These are phyloP conservation scores for Rhizomucor miehei DNA, from an alignment of 371 early-diverging fungal genomes.

Conservation along the genomic window DNA sequence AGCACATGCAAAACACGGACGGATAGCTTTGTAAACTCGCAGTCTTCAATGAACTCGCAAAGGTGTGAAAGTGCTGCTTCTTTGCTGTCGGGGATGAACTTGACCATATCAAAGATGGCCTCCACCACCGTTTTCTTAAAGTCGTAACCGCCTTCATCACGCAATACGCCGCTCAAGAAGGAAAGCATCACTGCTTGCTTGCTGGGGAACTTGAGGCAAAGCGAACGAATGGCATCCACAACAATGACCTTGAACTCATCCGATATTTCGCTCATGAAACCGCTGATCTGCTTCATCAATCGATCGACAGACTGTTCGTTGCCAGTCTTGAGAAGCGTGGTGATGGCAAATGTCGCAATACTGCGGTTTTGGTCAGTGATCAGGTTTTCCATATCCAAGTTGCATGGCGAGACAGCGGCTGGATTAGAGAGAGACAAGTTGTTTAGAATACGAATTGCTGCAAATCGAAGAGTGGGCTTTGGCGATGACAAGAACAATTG, in stretches of 20 bases:
- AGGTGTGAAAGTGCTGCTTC: slow-evolving; percentile 93
- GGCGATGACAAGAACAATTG: slow-evolving; percentile 92
- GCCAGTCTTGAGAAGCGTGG: slow-evolving; percentile 97
- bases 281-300: slow-evolving; percentile 96
- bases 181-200: slow-evolving; percentile 92
- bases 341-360: slow-evolving; percentile 98
- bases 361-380: slow-evolving; percentile 96
- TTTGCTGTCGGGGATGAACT: slow-evolving; percentile 89
- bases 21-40: slow-evolving; percentile 96
- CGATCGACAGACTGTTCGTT: slow-evolving; percentile 97
- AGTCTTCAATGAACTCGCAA: slow-evolving; percentile 99
- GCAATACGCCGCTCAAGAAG: slow-evolving; percentile 88
- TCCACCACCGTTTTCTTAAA: slow-evolving; percentile 96
- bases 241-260: slow-evolving; percentile 98
- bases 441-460: slow-evolving; percentile 95
- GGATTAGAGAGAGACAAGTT: slow-evolving; percentile 87
- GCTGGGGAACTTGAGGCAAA: slow-evolving; percentile 95
- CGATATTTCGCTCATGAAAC: slow-evolving; percentile 96
- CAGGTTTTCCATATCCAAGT: slow-evolving; percentile 95
- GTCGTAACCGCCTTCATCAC: slow-evolving; percentile 97
- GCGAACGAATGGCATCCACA: slow-evolving; percentile 93
- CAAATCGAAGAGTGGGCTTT: slow-evolving; percentile 92
- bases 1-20: slow-evolving; percentile 93
- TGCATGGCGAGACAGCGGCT: slow-evolving; percentile 89
- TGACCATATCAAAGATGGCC: slow-evolving; percentile 94